Evolutionary conservation across 805 yeast genomes (phyloP).

Genomic region (Wickerhamiella galacta): DNA sequence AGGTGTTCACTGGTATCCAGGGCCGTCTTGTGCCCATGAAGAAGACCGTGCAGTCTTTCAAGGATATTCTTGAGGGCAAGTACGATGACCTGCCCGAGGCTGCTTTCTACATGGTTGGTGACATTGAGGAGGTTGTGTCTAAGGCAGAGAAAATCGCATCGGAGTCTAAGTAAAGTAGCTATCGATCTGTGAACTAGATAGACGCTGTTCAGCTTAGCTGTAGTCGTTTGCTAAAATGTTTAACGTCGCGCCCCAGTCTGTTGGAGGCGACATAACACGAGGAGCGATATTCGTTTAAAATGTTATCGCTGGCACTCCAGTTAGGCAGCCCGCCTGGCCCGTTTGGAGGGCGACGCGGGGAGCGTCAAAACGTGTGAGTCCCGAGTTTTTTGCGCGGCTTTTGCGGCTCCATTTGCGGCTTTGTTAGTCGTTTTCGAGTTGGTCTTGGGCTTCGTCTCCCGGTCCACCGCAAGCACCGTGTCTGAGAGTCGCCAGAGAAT

Average conservation of each 20-base stretch:
- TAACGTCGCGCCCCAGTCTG: no score
- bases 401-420: no score
- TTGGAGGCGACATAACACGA: no score
- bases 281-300: no score
- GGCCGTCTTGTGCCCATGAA: constrained; percentile 94
- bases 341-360: no score
- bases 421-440: not conserved
- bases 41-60: constrained; percentile 90
- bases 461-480: constrained; percentile 12
- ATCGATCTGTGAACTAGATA: not conserved
- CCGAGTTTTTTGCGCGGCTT: no score
- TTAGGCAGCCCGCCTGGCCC: no score
- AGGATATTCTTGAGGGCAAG: constrained; percentile 94
- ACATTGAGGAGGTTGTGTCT: constrained; percentile 95
- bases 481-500: constrained; percentile 56
- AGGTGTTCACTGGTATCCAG: constrained; percentile 98
- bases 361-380: no score
- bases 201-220: no score
- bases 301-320: no score
- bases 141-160: constrained; percentile 98
- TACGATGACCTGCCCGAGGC: constrained; percentile 97
- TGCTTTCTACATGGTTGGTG: constrained; percentile 99
- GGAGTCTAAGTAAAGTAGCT: constrained; percentile 26
- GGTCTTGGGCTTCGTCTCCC: not conserved
- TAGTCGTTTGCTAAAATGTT: no score